These are phyloP conservation scores for Penicillium carneum DNA, from an alignment of 2,329 filamentous ascomycete genomes.

Conservation along the genomic window DNA sequence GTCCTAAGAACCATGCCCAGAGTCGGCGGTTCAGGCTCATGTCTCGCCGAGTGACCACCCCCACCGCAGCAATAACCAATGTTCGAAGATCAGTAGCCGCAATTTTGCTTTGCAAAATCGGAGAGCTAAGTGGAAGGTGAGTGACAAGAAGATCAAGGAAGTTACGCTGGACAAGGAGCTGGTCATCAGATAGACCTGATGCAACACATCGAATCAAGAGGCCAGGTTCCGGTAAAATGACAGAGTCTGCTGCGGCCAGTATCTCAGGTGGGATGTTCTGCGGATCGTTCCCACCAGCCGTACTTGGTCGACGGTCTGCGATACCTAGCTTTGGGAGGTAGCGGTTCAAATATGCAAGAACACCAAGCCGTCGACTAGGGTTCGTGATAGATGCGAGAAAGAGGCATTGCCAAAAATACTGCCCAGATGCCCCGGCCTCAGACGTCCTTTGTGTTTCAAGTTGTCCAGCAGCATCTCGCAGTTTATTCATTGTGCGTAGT, in stretches of 20 bases:
- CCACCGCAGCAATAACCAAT: slow-evolving; percentile 80
- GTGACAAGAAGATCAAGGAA: slow-evolving; percentile 92
- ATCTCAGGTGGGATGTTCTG: slow-evolving; percentile 38
- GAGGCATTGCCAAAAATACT: slow-evolving; percentile 98
- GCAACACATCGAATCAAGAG: slow-evolving; percentile 89
- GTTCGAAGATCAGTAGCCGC: slow-evolving; percentile 79
- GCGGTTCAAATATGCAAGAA: slow-evolving; percentile 82
- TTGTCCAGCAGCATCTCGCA: slow-evolving; percentile 67
- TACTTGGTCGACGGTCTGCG: slow-evolving; percentile 43
- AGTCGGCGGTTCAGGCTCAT: slow-evolving; percentile 95
- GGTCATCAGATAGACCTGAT: slow-evolving; percentile 83
- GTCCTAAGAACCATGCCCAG: slow-evolving; percentile 96
- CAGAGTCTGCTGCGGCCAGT: slow-evolving; percentile 52
- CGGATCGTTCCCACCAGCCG: slow-evolving; percentile 40
- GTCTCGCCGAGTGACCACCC: slow-evolving; percentile 85
- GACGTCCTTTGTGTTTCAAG: slow-evolving; percentile 63
- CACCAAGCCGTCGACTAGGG: slow-evolving; percentile 80
- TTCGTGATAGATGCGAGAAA: slow-evolving; percentile 93
- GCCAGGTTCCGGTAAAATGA: slow-evolving; percentile 81
- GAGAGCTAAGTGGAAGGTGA: slow-evolving; percentile 83
- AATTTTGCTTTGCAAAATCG: slow-evolving; percentile 77
- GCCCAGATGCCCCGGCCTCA: slow-evolving; percentile 68
- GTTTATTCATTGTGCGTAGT: slow-evolving; percentile 75
- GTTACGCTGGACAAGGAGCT: slow-evolving; percentile 89
- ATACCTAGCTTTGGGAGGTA: slow-evolving; percentile 75